These are phyloP conservation scores for Coffea eugenioides DNA, from an alignment of 257 asterid species.

Conservation along the genomic window DNA sequence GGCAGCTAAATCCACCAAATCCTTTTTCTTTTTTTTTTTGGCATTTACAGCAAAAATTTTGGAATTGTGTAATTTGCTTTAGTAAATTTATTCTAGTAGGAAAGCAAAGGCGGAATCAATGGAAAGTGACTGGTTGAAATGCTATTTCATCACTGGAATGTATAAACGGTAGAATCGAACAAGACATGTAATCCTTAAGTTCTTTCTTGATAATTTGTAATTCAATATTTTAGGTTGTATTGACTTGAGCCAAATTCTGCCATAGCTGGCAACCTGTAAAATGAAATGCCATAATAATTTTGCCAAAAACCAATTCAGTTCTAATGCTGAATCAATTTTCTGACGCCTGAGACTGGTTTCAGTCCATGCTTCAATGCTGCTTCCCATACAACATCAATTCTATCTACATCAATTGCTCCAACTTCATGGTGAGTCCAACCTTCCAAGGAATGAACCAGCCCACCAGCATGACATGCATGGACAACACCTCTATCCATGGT, in stretches of 20 bases:
- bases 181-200: background rate
- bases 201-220: background rate
- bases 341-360: conserved; percentile 49
- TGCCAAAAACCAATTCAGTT: background rate
- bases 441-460: conserved; percentile 73
- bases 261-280: background rate
- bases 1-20: too few species aligned
- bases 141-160: background rate
- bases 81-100: too few species aligned
- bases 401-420: conserved; percentile 77
- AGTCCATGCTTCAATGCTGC: conserved; percentile 85
- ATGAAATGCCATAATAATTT: background rate
- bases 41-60: too few species aligned
- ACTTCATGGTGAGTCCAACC: conserved; percentile 93
- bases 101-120: background rate
- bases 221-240: conserved; percentile 3
- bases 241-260: background rate
- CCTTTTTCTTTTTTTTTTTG: too few species aligned
- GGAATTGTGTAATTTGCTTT: too few species aligned
- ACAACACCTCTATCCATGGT: conserved; percentile 94
- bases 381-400: conserved; percentile 78
- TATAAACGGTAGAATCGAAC: background rate
- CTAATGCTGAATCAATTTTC: conserved; percentile 12
- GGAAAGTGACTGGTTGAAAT: background rate
- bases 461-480: conserved; percentile 96